Evolutionary conservation across 2,329 filamentous ascomycete species (phyloP).

Genomic region (Botrytis galanthina): DNA sequence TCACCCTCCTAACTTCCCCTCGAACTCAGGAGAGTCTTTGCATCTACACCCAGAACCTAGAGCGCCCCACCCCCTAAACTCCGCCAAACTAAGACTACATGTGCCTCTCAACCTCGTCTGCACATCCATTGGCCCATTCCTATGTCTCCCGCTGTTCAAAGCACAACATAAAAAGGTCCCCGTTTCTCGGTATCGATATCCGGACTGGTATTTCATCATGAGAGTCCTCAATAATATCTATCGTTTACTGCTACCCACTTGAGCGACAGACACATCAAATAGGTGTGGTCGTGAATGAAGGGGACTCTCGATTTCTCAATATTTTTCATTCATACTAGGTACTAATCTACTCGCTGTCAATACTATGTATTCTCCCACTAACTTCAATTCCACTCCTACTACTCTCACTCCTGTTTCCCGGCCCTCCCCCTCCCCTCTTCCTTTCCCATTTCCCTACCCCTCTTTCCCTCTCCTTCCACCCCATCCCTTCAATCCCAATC

Average conservation of each 20-base stretch:
- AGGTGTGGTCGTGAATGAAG: background rate
- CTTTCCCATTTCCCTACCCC: background rate
- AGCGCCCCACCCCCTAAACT: no score
- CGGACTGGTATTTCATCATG: no score
- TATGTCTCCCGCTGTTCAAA: background rate
- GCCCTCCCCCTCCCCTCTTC: background rate
- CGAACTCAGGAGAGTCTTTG: background rate
- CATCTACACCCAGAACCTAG: background rate
- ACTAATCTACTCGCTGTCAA: background rate
- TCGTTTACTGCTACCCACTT: background rate
- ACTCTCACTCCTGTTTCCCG: background rate
- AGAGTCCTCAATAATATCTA: background rate
- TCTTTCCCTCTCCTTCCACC: background rate
- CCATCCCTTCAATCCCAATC: background rate
- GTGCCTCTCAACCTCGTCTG: background rate
- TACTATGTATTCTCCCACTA: background rate
- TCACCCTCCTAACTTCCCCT: background rate
- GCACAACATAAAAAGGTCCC: background rate
- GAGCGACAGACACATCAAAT: background rate
- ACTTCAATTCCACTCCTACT: background rate
- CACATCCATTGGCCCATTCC: background rate
- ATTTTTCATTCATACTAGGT: background rate
- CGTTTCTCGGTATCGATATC: background rate
- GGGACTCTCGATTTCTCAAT: background rate
- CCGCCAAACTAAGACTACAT: background rate